A percentile compares a stretch with the other conserved stretches of the same genome.
Conservation (phyloP, 805 yeast genomes). For the Hanseniaspora singularis region DNA sequence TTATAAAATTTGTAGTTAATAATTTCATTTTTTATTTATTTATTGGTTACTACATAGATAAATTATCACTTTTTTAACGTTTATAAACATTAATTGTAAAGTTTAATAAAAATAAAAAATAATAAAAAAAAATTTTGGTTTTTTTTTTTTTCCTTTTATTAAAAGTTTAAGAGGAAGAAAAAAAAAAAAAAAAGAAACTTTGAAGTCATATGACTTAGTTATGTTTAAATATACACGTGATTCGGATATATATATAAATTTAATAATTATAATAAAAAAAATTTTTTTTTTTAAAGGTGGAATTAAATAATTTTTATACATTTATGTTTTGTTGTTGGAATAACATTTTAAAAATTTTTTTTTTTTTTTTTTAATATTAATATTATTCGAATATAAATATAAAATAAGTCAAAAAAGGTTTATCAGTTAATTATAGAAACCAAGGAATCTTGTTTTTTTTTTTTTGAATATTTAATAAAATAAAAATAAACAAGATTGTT, state of each 20-base stretch:
- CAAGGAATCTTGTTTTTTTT: too few relatives aligned
- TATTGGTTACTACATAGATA: neutral
- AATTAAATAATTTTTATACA: neutral
- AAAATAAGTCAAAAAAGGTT: too few relatives aligned
- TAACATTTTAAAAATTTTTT: too few relatives aligned
- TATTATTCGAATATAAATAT: too few relatives aligned
- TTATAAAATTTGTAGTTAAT: constrained; percentile 90
- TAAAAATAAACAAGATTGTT: neutral
- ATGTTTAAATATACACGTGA: neutral
- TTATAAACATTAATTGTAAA: too few relatives aligned
- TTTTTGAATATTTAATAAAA: constrained; percentile 4
- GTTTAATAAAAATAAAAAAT: too few relatives aligned
- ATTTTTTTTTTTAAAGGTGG: constrained; percentile 19
- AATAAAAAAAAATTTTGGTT: neutral
- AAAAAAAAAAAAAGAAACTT: neutral
- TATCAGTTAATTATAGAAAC: too few relatives aligned
- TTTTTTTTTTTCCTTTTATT: too few relatives aligned
- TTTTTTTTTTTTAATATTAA: too few relatives aligned
- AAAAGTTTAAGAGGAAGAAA: neutral
- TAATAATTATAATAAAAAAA: too few relatives aligned
- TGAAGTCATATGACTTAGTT: neutral
- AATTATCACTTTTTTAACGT: too few relatives aligned
- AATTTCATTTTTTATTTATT: constrained; percentile 52
- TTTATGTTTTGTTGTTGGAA: too few relatives aligned
- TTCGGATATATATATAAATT: neutral